phyloP scores from a whole-genome alignment of 768 basidiomycete genomes.

The Pleurotus tuber-regium region DNA sequence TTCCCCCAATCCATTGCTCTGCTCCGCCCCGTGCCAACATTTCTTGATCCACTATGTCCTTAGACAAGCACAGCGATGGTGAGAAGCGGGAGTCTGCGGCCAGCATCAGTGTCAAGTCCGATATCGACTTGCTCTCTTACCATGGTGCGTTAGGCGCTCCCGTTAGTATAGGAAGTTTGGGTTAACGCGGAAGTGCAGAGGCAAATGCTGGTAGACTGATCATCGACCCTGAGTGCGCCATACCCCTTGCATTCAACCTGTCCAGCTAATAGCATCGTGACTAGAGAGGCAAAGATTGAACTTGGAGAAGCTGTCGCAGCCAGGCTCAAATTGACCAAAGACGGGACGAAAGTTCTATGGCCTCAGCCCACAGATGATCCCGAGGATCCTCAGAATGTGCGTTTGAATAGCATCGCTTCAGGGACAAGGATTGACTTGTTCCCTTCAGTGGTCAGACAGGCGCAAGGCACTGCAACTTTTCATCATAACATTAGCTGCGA shows the following conservation, averaged over 20 bases:
- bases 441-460: slow-evolving; percentile 44
- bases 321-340: slow-evolving; percentile 51
- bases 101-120: slow-evolving; percentile 17
- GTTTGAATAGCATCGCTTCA: slow-evolving; percentile 9
- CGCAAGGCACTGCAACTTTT: slow-evolving; percentile 56
- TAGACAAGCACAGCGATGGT: slow-evolving; percentile 23
- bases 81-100: slow-evolving; percentile 19
- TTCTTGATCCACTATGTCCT: slow-evolving; percentile 20
- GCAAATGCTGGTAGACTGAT: slow-evolving; percentile 55
- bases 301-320: slow-evolving; percentile 55
- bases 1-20: background rate
- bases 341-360: slow-evolving; percentile 64
- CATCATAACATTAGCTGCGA: slow-evolving; percentile 61
- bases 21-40: slow-evolving; percentile 4
- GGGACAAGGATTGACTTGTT: background rate
- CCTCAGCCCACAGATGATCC: slow-evolving; percentile 64
- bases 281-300: slow-evolving; percentile 60
- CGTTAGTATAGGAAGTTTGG: background rate
- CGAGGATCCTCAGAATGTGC: slow-evolving; percentile 63
- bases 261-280: background rate
- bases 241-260: slow-evolving; percentile 12
- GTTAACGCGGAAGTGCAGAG: slow-evolving; percentile 24
- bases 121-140: slow-evolving; percentile 36
- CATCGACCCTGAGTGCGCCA: slow-evolving; percentile 59
- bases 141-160: slow-evolving; percentile 24